Evolutionary conservation across 1,284 basidiomycete genomes (phyloP).

Genomic region (Serendipita sp.): DNA sequence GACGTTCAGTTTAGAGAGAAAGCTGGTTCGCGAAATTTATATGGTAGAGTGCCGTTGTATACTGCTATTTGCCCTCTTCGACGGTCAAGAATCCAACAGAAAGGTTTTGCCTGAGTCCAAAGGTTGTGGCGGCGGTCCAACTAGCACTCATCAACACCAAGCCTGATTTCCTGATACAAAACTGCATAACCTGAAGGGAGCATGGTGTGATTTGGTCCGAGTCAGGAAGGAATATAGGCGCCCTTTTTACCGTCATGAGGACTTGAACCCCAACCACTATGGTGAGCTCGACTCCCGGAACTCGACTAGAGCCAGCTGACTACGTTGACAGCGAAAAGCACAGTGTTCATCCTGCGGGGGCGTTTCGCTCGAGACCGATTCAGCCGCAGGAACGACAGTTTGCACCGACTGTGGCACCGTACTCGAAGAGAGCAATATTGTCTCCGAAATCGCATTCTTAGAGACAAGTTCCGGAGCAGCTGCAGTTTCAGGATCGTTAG

Average conservation of each 20-base stretch:
- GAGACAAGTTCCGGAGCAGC: conserved; percentile 87
- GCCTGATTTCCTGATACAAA: too few relatives aligned
- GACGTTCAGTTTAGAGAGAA: too few relatives aligned
- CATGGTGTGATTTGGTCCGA: too few relatives aligned
- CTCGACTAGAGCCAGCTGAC: background rate
- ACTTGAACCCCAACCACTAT: conserved; percentile 1
- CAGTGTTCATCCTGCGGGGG: conserved; percentile 38
- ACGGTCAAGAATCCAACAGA: too few relatives aligned
- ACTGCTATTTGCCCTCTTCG: too few relatives aligned
- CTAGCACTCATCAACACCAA: too few relatives aligned
- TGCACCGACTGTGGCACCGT: conserved; percentile 79
- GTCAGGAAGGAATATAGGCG: too few relatives aligned
- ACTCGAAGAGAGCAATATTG: conserved; percentile 87
- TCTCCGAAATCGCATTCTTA: conserved; percentile 86
- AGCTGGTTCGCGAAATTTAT: too few relatives aligned
- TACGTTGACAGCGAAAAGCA: background rate
- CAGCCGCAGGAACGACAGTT: conserved; percentile 68
- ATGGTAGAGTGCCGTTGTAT: too few relatives aligned
- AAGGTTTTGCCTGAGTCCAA: too few relatives aligned
- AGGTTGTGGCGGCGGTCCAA: too few relatives aligned
- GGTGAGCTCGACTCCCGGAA: background rate
- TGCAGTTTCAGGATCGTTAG: conserved; percentile 88
- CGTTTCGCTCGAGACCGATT: conserved; percentile 68
- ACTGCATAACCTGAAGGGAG: too few relatives aligned
- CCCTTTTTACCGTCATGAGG: background rate